Base-by-base conservation (phyloP, 257 asterid genomes). In the Leonotis leonurus region DNA sequence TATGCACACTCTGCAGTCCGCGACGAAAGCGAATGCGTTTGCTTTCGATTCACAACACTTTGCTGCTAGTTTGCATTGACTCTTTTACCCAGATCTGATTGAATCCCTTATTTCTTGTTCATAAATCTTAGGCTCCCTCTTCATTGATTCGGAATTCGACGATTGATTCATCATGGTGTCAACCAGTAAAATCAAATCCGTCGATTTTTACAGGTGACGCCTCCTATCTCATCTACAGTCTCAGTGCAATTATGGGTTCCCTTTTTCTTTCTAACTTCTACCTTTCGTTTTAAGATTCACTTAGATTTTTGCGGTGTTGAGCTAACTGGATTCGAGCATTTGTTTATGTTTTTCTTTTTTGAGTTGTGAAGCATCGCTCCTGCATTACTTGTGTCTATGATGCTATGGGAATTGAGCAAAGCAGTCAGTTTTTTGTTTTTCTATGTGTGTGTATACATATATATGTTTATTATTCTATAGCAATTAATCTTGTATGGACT, bases 171-270 rank as follows among this genome's bases (percentile, higher is more conserved):
- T 66, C 70, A 77, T 80, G 85, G 77, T 80, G 49, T 80, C 85
- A 10, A 63, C 82, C 13, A 67, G 60, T 54, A 80, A 76, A 60
- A 73, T 76, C 71, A 80, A 80, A 76, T 80, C 85, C 37, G 77
- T 80, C 36, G 85, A 80, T 73, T 80, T 80, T 51, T 80, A 76
- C 80, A 70, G 85, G 85, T 76, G 49, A 64, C 59, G n/a, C 6
- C 54, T 59, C 40, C 52, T 6, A 14, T 46, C 45, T 37, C 2
- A 3, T 27, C 20, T n/a, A 14, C 1, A 4, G 16, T 13, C 8
- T 45, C 49, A 9, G 17, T 68, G 62, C 50, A 44, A 30, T 25
- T 68, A 36, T 40, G 39, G 18, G 30, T 21, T 50, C 46, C 29
- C 40, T 35, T n/a, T n/a, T n/a, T n/a, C n/a, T n/a, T n/a, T n/a